A percentile compares a stretch with the other conserved stretches of the same genome.
phyloP scores from a whole-genome alignment of 23 red algal species.

The Cyanidium caldarium region DNA sequence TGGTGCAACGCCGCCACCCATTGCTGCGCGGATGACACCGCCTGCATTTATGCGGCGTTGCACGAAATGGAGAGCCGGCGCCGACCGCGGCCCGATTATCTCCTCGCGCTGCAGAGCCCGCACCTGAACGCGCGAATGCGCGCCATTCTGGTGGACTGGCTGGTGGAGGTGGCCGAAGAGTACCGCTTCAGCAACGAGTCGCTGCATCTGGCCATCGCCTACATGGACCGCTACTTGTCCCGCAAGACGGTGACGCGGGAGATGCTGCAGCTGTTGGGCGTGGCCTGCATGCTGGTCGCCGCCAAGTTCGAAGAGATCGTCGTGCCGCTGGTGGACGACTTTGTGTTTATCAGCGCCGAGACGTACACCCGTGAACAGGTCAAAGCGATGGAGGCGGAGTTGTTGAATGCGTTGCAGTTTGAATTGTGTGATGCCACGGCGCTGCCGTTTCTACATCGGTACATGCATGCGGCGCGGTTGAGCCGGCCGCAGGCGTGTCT shows the following conservation, averaged over 20 bases:
- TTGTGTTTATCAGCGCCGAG: slow-evolving; percentile 84
- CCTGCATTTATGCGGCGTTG: background rate
- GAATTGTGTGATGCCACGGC: slow-evolving; percentile 63
- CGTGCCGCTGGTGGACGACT: slow-evolving; percentile 63
- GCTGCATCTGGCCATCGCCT: slow-evolving; percentile 62
- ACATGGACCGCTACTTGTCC: slow-evolving; percentile 83
- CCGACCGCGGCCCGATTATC: background rate
- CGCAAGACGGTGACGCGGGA: slow-evolving; percentile 35
- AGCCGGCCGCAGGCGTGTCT: background rate
- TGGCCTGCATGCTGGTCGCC: slow-evolving; percentile 86
- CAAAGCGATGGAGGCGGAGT: slow-evolving; percentile 59
- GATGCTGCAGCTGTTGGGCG: slow-evolving; percentile 77
- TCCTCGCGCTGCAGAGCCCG: background rate
- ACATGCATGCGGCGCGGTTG: slow-evolving; percentile 30
- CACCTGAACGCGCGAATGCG: slow-evolving; percentile 83
- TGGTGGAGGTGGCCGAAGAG: slow-evolving; percentile 70
- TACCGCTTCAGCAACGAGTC: slow-evolving; percentile 66
- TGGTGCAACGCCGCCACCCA: background rate
- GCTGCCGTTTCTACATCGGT: slow-evolving; percentile 44
- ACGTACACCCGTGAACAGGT: slow-evolving; percentile 73
- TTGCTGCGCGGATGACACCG: background rate
- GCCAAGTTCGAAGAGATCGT: slow-evolving; percentile 94
- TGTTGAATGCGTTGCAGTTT: slow-evolving; percentile 70
- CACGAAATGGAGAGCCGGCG: background rate
- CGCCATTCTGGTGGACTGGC: slow-evolving; percentile 90